Percentiles rank a stretch among this genome's conserved stretches.
These are phyloP conservation scores for Flagelloscypha sp. DNA, from an alignment of 768 basidiomycete genomes.

Conservation along the genomic window DNA sequence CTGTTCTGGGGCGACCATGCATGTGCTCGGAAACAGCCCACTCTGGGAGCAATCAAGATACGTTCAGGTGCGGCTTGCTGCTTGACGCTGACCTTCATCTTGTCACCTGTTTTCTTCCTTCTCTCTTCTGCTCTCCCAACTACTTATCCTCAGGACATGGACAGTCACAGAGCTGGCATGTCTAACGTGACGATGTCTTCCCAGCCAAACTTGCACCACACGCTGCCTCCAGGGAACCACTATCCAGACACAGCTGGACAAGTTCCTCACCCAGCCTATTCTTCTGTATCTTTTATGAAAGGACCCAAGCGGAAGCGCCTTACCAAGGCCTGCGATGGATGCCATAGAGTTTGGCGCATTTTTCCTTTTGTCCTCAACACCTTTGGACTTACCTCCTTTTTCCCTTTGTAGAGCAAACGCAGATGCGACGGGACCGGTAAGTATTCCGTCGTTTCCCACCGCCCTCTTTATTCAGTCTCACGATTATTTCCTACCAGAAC, in stretches of 20 bases:
- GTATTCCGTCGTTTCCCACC: slow-evolving; percentile 17
- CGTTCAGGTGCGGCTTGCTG: slow-evolving; percentile 4
- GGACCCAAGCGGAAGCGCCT: slow-evolving; percentile 47
- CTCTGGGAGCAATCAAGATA: slow-evolving; percentile 20
- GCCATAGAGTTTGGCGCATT: too few species aligned
- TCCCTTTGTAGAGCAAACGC: too few species aligned
- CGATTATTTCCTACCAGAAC: slow-evolving; percentile 34
- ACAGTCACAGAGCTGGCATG: too few species aligned
- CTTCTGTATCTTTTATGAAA: slow-evolving; percentile 41
- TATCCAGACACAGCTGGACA: too few species aligned
- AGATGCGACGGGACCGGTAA: slow-evolving; percentile 75
- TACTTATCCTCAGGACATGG: slow-evolving; percentile 26
- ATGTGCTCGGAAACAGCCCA: too few species aligned
- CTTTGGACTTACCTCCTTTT: too few species aligned
- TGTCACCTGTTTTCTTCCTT: slow-evolving; percentile 6
- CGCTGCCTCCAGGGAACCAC: slow-evolving; percentile 10
- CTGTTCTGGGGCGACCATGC: too few species aligned
- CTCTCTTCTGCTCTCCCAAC: slow-evolving; percentile 4
- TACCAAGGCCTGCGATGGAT: slow-evolving; percentile 70
- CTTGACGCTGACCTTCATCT: neutral
- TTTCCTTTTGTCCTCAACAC: too few species aligned
- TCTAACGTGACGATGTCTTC: too few species aligned
- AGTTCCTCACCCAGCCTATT: too few species aligned
- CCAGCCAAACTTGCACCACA: too few species aligned
- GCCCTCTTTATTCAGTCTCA: slow-evolving; percentile 9